phyloP scores from a whole-genome alignment of 768 basidiomycete species.

The Tylopilus subfusipes region DNA sequence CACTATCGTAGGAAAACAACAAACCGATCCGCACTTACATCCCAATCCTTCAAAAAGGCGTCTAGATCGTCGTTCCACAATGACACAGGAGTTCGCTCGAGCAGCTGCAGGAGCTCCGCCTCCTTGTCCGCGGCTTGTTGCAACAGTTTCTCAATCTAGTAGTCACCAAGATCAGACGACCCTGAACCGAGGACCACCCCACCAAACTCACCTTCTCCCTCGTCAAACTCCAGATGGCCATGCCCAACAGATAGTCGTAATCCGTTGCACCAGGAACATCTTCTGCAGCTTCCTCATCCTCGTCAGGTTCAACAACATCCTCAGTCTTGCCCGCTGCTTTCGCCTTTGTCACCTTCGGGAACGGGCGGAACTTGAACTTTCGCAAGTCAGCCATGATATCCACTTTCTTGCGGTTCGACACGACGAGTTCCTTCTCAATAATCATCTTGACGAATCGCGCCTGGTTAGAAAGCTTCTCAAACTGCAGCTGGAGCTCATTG shows the following conservation, averaged over 20 bases:
- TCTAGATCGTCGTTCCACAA: constrained; percentile 93
- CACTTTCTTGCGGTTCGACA: constrained; percentile 84
- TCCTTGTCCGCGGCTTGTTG: constrained; percentile 82
- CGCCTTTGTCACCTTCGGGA: constrained; percentile 74
- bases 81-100: constrained; percentile 73
- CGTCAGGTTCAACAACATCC: constrained; percentile 52
- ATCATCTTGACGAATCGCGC: constrained; percentile 98
- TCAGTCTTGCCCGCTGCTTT: constrained; percentile 66
- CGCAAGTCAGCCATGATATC: constrained; percentile 85
- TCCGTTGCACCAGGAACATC: constrained; percentile 50
- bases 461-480: constrained; percentile 89
- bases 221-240: constrained; percentile 95
- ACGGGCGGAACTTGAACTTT: constrained; percentile 81
- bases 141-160: constrained; percentile 78
- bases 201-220: constrained; percentile 68
- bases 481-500: constrained; percentile 71
- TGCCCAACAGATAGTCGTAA: constrained; percentile 91
- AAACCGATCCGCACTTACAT: constrained; percentile 47
- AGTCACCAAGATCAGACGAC: constrained; percentile 6
- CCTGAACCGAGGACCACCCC: background rate
- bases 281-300: constrained; percentile 42
- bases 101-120: constrained; percentile 68
- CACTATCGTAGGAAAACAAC: background rate
- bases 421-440: constrained; percentile 72
- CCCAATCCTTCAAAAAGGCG: constrained; percentile 77